These are phyloP conservation scores for Primulina huaijiensis DNA, from an alignment of 257 asterid species.

Conservation along the genomic window DNA sequence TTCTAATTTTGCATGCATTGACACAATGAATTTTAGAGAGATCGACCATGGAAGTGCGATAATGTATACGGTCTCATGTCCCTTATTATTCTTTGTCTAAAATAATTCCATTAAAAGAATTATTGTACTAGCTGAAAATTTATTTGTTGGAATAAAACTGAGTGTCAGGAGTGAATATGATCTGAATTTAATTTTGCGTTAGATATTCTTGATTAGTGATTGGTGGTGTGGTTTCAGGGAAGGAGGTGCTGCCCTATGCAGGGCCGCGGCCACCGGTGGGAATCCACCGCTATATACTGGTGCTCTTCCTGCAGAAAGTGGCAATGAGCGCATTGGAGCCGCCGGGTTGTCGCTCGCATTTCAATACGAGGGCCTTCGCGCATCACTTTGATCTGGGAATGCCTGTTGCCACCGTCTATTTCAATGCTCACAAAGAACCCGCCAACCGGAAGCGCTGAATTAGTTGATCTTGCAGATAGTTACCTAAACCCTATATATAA, in stretches of 20 bases:
- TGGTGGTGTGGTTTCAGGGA: slow-evolving; percentile 33
- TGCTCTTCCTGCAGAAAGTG: slow-evolving; percentile 40
- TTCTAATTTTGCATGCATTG: no score
- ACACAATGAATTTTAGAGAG: no score
- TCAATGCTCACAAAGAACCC: slow-evolving; percentile 61
- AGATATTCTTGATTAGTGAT: neutral
- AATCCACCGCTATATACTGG: slow-evolving; percentile 57
- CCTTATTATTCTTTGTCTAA: no score
- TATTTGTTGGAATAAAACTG: no score
- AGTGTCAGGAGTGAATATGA: no score
- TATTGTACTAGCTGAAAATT: no score
- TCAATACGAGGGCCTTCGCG: slow-evolving; percentile 55
- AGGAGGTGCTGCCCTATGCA: slow-evolving; percentile 36
- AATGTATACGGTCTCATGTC: no score
- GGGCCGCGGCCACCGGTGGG: slow-evolving; percentile 53
- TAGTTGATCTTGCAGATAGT: neutral
- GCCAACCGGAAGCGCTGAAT: slow-evolving; percentile 34
- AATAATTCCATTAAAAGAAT: no score
- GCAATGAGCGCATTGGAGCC: slow-evolving; percentile 24
- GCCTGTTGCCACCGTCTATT: slow-evolving; percentile 61
- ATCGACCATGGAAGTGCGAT: no score
- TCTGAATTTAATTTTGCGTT: no score
- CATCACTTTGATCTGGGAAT: slow-evolving; percentile 31
- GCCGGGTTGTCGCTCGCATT: slow-evolving; percentile 34
- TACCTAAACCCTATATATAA: neutral